phyloP scores from a whole-genome alignment of 805 yeast species.

The Metschnikowia corniflorae region DNA sequence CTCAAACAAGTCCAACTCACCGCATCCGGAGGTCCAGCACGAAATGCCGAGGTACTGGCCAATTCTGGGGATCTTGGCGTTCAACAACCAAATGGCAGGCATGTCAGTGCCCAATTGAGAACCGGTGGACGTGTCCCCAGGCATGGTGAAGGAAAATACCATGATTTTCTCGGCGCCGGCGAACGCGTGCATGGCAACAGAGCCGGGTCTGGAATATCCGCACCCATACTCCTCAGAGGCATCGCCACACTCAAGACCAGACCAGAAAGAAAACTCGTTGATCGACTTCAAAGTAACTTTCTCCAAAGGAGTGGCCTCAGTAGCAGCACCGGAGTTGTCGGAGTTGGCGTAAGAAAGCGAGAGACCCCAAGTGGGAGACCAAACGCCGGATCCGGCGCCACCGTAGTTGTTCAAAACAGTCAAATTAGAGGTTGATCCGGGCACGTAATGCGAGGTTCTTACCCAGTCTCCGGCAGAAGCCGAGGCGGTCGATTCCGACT shows the following conservation, averaged over 20 bases:
- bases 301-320: slow-evolving; percentile 61
- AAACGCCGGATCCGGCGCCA: slow-evolving; percentile 85
- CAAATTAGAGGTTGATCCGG: slow-evolving; percentile 68
- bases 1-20: slow-evolving; percentile 95
- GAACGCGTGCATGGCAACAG: slow-evolving; percentile 94
- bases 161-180: slow-evolving; percentile 81
- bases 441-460: slow-evolving; percentile 63
- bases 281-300: slow-evolving; percentile 70
- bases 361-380: slow-evolving; percentile 86
- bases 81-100: slow-evolving; percentile 98
- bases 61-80: slow-evolving; percentile 96
- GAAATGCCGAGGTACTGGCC: slow-evolving; percentile 86
- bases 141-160: slow-evolving; percentile 93
- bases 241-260: slow-evolving; percentile 55
- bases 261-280: slow-evolving; percentile 78
- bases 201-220: slow-evolving; percentile 81
- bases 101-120: slow-evolving; percentile 49
- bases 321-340: slow-evolving; percentile 73
- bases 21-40: slow-evolving; percentile 97
- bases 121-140: slow-evolving; percentile 46
- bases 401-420: slow-evolving; percentile 87
- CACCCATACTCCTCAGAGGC: slow-evolving; percentile 47
- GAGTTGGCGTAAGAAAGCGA: slow-evolving; percentile 81
- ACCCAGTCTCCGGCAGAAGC: slow-evolving; percentile 47
- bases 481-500: slow-evolving; percentile 25